Evolutionary conservation across 1,284 basidiomycete genomes (phyloP).

Genomic region (Melampsora americana): DNA sequence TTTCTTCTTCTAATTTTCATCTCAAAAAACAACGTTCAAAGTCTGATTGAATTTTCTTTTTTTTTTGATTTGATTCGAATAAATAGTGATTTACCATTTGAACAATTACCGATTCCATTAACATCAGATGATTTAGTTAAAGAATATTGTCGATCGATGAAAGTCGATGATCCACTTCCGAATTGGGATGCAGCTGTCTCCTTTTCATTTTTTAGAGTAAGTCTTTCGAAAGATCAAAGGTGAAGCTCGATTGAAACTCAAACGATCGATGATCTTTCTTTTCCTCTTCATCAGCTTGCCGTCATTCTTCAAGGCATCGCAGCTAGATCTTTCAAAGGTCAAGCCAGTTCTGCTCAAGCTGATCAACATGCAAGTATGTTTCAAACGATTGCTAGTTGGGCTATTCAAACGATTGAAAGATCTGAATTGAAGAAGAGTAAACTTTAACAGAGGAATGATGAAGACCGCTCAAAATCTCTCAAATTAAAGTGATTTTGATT

Average conservation of each 20-base stretch:
- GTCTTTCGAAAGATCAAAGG: too few relatives aligned
- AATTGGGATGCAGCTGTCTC: conserved; percentile 75
- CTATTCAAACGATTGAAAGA: conserved; percentile 61
- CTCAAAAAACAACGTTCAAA: conserved; percentile 34
- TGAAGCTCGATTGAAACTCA: background rate
- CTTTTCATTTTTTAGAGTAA: conserved; percentile 64
- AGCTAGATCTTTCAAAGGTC: conserved; percentile 75
- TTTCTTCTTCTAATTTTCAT: conserved; percentile 37
- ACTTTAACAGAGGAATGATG: conserved; percentile 48
- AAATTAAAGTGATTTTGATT: too few relatives aligned
- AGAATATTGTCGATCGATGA: conserved; percentile 66
- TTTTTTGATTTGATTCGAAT: conserved; percentile 47
- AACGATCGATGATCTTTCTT: conserved; percentile 1
- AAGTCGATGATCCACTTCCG: conserved; percentile 66
- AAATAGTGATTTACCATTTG: conserved; percentile 61
- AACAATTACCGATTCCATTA: conserved; percentile 62
- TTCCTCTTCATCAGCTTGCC: conserved; percentile 63
- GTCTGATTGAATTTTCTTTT: conserved; percentile 4
- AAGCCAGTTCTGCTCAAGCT: conserved; percentile 79
- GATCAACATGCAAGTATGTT: conserved; percentile 62
- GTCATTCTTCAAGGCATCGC: conserved; percentile 92
- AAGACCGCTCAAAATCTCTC: too few relatives aligned
- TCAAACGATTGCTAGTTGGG: conserved; percentile 65
- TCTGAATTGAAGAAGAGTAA: conserved; percentile 54
- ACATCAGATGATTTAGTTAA: conserved; percentile 69